phyloP scores from a whole-genome alignment of 805 yeast genomes.

The Priceomyces fermenticarens region DNA sequence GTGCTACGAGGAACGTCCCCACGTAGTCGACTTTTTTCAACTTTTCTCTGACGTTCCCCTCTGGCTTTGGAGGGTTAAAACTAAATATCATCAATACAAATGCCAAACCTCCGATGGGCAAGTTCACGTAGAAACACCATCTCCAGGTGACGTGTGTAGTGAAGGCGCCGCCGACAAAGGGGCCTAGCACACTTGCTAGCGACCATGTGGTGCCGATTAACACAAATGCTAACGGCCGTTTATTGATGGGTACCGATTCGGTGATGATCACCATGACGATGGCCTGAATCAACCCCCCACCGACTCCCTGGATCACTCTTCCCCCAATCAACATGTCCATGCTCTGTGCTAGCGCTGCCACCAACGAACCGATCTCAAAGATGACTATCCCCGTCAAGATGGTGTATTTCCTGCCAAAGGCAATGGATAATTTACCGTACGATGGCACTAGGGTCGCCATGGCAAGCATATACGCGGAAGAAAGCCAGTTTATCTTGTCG shows the following conservation, averaged over 20 bases:
- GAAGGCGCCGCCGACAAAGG: constrained; percentile 65
- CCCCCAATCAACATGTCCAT: constrained; percentile 70
- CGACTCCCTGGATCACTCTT: constrained; percentile 66
- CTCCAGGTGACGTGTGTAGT: constrained; percentile 63
- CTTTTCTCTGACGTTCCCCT: constrained; percentile 36
- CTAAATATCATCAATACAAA: constrained; percentile 33
- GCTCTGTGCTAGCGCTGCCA: constrained; percentile 51
- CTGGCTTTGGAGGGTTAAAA: constrained; percentile 47
- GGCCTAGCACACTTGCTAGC: constrained; percentile 56
- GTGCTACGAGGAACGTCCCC: constrained; percentile 44
- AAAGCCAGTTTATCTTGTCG: constrained; percentile 56
- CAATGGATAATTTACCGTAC: constrained; percentile 58
- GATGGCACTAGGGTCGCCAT: constrained; percentile 51
- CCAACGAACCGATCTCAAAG: constrained; percentile 61
- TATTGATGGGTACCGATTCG: constrained; percentile 48
- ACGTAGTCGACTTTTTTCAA: constrained; percentile 44
- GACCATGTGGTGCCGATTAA: constrained; percentile 43
- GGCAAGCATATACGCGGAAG: constrained; percentile 53
- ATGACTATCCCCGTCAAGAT: constrained; percentile 47
- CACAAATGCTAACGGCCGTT: constrained; percentile 38
- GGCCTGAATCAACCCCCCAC: constrained; percentile 66
- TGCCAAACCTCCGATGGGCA: constrained; percentile 62
- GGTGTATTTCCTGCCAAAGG: constrained; percentile 55
- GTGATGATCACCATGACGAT: constrained; percentile 55
- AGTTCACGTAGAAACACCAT: constrained; percentile 72